Base-by-base conservation (phyloP, 1,284 basidiomycete genomes). In the Boletus hoseneyae region DNA sequence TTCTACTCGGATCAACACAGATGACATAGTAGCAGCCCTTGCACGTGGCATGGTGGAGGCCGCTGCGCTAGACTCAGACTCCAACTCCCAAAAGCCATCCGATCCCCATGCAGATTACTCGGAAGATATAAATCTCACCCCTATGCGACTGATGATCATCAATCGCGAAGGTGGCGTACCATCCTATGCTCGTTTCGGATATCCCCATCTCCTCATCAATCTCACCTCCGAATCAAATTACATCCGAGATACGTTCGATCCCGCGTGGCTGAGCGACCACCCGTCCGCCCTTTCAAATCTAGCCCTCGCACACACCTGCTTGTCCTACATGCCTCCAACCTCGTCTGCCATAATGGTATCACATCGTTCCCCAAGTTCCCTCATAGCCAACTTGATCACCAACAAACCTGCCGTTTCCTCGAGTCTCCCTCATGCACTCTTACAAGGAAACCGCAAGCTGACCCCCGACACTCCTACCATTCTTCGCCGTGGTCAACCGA, bases 321-420 rank as follows among this genome's bases (percentile, higher is more conserved):
- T 99, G 33, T 74, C 79, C 1, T 90, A 93, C 72, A 97, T 99
- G 91, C 97, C 97, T 0, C 82, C 87, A 11, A 83, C 89, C 1
- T 93, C 95, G 3, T 96, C 93, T 16, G 96, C 94, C 12, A 79
- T 99, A 55, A 89, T 99, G 79, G 97, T 98, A 45, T 97, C 93
- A 12, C 97, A 99, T 72, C 91, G 95, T 32, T 97, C 94, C 2
- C 93, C 95, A 0, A 92, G 90, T 51, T 92, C 91, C 3, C 82
- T 99, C 53, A 98, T 99, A 60, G 96, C 85, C 39, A 98, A 99
- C 69, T 79, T 99, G 38, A 96, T 99, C 66, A 99, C 97, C 42
- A 99, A 99, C 72, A 97, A 96, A 66, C 97, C 97, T 2, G 94
- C 94, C 1, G 85, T 97, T 59, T 95, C 91, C 57, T 97, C 96